Base-by-base conservation (phyloP, 352 stramenopile genomes). In the Globisporangium rhizosaccharum region DNA sequence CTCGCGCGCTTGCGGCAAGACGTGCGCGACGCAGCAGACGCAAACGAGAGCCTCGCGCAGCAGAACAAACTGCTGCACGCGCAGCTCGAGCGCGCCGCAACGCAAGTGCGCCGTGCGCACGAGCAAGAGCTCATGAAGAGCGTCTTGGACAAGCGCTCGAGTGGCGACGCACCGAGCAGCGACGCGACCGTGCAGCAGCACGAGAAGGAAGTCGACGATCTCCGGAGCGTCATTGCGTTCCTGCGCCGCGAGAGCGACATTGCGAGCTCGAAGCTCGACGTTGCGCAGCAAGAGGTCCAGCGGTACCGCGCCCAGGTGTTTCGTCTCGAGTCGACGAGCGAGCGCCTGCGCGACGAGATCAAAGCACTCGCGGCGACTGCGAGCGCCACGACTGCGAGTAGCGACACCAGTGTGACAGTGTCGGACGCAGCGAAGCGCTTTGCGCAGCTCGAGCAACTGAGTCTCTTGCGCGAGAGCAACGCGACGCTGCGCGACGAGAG, bases 11-110 rank as follows among this genome's bases (percentile, higher is more conserved):
- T 85, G 50, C 73, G 90, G 59, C 80, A 79, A 45, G 63, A 76
- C 11, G 53, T 90, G 25, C 61, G 75, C 23, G 78, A 89, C 47
- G 76, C 70, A 0, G 53, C 67, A 9, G 65, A 79, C 17, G 69
- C 82, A 15, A 86, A 87, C 55, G 72, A 70, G 12, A 70, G 56
- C 17, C 53, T 93, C 11, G 28, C 51, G 2, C 76, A 90, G 59
- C 83, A 93, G 59, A 90, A 93, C 62, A 79, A 83, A 51, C 48
- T 93, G 41, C 44, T 93, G 6, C 81, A 93, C 56, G 78, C 76
- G 0, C 83, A 93, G 57, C 65, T 93, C 45, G 77, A 90, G 53
- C 75, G 72, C 10, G 72, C 81, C 20, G 72, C 75, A 11, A 48
- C 70, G 44, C 73, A 92, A 52, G 68, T 90, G 26, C 76, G 75